Evolutionary conservation across 148 eudicot species (phyloP).

Genomic region (Fagopyrum tataricum): DNA sequence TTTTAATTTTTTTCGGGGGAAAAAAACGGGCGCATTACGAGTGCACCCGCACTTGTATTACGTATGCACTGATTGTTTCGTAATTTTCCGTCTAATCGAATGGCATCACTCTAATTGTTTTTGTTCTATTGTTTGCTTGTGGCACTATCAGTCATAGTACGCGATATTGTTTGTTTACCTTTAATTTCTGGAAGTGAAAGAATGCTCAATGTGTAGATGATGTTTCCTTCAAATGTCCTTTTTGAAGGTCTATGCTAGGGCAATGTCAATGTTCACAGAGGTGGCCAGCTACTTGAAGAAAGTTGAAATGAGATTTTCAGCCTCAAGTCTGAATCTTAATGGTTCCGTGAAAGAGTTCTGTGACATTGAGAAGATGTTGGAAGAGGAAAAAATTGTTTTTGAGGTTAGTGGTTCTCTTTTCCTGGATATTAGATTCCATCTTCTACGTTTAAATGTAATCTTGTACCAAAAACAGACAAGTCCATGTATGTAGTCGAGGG

Average conservation of each 20-base stretch:
- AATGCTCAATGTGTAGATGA: neutral
- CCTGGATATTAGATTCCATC: neutral
- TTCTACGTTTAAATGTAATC: neutral
- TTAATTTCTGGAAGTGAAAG: neutral
- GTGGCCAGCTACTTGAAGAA: slow-evolving; percentile 48
- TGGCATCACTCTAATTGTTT: too few species aligned
- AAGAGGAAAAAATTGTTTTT: slow-evolving; percentile 56
- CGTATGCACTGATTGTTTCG: too few species aligned
- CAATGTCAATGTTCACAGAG: slow-evolving; percentile 49
- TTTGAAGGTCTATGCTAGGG: slow-evolving; percentile 51
- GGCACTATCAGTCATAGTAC: neutral
- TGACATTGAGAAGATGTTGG: slow-evolving; percentile 59
- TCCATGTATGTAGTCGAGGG: neutral
- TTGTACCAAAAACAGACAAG: neutral
- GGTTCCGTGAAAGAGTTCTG: slow-evolving; percentile 53
- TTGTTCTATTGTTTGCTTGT: neutral
- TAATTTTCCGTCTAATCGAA: too few species aligned
- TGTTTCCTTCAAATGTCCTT: neutral
- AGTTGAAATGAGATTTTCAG: slow-evolving; percentile 33
- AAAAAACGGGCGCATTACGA: too few species aligned
- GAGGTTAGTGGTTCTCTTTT: slow-evolving; percentile 41
- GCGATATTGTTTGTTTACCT: neutral
- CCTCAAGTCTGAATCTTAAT: slow-evolving; percentile 35
- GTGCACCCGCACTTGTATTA: too few species aligned
- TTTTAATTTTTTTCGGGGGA: too few species aligned